Conservation (phyloP, 805 yeast genomes). For the Cyberlindnera mississippiensis region DNA sequence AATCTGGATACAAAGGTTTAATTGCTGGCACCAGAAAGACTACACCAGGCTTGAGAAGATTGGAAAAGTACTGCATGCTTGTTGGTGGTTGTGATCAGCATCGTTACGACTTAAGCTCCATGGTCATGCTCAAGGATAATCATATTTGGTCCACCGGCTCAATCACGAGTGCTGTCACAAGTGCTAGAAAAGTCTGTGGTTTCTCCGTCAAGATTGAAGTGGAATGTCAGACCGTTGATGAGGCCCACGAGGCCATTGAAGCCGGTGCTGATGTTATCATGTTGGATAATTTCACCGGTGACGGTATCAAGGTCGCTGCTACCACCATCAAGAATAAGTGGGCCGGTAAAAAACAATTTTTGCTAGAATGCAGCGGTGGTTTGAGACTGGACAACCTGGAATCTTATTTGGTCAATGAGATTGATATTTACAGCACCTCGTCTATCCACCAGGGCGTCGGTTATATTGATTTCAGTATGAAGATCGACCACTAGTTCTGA, state of each 20-base stretch:
- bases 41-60: slow-evolving; percentile 88
- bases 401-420: slow-evolving; percentile 65
- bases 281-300: slow-evolving; percentile 84
- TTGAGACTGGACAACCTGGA: slow-evolving; percentile 64
- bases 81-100: slow-evolving; percentile 95
- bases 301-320: slow-evolving; percentile 63
- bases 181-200: slow-evolving; percentile 80
- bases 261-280: slow-evolving; percentile 96
- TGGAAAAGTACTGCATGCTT: slow-evolving; percentile 91
- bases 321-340: slow-evolving; percentile 54
- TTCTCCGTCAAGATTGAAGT: slow-evolving; percentile 89
- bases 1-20: slow-evolving; percentile 69
- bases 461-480: slow-evolving; percentile 79
- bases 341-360: slow-evolving; percentile 44
- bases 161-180: slow-evolving; percentile 74
- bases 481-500: slow-evolving; percentile 49
- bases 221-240: slow-evolving; percentile 79
- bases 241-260: slow-evolving; percentile 86
- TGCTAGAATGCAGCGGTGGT: slow-evolving; percentile 92
- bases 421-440: slow-evolving; percentile 88
- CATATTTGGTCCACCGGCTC: slow-evolving; percentile 93
- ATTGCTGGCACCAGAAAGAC: slow-evolving; percentile 97
- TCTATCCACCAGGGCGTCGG: slow-evolving; percentile 90
- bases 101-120: slow-evolving; percentile 83
- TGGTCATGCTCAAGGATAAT: slow-evolving; percentile 96